A percentile compares a stretch with the other conserved stretches of the same genome.
Evolutionary conservation across 352 stramenopile species (phyloP).

Genomic region (Phytophthora niederhauseri): DNA sequence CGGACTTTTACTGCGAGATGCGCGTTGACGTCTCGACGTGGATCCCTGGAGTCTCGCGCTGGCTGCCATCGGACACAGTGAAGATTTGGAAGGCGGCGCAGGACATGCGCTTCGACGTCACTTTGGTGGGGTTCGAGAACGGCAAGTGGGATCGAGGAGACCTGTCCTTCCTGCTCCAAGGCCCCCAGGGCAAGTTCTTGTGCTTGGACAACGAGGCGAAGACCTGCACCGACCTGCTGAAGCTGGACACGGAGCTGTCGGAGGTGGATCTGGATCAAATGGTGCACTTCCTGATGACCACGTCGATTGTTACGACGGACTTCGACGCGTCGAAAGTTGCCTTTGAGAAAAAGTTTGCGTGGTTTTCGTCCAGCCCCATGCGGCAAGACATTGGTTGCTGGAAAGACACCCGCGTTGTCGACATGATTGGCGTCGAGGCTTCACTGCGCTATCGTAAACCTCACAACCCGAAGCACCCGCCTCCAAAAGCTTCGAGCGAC

Average conservation of each 20-base stretch:
- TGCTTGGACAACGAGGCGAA: conserved; percentile 62
- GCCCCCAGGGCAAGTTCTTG: conserved; percentile 44
- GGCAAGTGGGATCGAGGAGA: conserved; percentile 67
- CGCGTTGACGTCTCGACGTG: conserved; percentile 72
- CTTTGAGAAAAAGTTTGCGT: conserved; percentile 56
- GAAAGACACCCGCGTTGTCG: conserved; percentile 53
- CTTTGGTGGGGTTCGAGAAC: conserved; percentile 69
- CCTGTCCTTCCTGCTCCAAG: conserved; percentile 68
- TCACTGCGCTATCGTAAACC: conserved; percentile 48
- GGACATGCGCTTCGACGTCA: conserved; percentile 71
- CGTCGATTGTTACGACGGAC: conserved; percentile 58
- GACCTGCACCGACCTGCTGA: conserved; percentile 54
- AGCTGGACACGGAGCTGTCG: conserved; percentile 28
- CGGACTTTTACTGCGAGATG: conserved; percentile 75
- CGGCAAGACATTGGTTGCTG: conserved; percentile 57
- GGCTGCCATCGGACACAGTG: conserved; percentile 72
- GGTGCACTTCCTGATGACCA: conserved; percentile 68
- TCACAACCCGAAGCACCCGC: conserved; percentile 49
- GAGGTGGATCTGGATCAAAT: conserved; percentile 55
- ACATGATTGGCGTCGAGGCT: conserved; percentile 59
- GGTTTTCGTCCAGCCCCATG: conserved; percentile 48
- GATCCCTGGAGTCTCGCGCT: conserved; percentile 72
- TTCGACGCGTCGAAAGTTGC: conserved; percentile 46
- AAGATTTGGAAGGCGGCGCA: conserved; percentile 76
- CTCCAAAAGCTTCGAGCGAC: conserved; percentile 18